Conservation (phyloP, 208 protist genomes). For the Borovskyia barvae region DNA sequence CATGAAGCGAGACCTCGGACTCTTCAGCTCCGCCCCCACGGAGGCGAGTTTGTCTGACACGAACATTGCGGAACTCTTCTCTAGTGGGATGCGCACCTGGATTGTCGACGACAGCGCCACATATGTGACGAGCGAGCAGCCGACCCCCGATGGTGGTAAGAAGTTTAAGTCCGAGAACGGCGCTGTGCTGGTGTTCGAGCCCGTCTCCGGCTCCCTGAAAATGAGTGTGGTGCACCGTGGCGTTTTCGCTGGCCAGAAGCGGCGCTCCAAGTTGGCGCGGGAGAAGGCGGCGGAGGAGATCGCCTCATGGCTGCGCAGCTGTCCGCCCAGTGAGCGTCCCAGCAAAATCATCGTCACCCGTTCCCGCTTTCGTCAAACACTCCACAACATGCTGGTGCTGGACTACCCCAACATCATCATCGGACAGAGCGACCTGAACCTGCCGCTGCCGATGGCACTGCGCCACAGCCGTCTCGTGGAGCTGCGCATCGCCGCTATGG, state of each 20-base stretch:
- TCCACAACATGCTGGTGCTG: slow-evolving; percentile 95
- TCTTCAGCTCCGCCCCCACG: slow-evolving; percentile 99
- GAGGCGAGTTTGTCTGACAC: slow-evolving; percentile 98
- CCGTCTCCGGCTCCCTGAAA: slow-evolving; percentile 99
- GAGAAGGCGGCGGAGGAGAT: slow-evolving; percentile 99
- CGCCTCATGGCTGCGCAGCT: slow-evolving; percentile 98
- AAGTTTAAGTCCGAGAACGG: slow-evolving; percentile 98
- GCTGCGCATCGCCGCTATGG: slow-evolving; percentile 98
- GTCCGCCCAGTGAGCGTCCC: slow-evolving; percentile 99
- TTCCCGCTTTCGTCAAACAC: slow-evolving; percentile 95
- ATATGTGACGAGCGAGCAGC: slow-evolving; percentile 99
- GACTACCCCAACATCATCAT: slow-evolving; percentile 99
- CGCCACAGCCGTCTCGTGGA: slow-evolving; percentile 99
- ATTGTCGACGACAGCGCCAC: slow-evolving; percentile 99
- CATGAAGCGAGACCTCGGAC: slow-evolving; percentile 99
- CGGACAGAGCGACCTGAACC: slow-evolving; percentile 98
- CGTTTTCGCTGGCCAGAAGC: slow-evolving; percentile 99
- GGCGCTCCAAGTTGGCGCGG: slow-evolving; percentile 99
- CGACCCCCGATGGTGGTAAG: slow-evolving; percentile 99
- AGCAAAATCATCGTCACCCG: slow-evolving; percentile 99
- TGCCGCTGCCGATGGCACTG: slow-evolving; percentile 98
- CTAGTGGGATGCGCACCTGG: slow-evolving; percentile 99
- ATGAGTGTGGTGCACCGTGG: slow-evolving; percentile 99
- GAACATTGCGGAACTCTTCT: slow-evolving; percentile 99
- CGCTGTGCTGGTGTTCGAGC: slow-evolving; percentile 99